phyloP scores from a whole-genome alignment of 1,139 yeast genomes.

The Geotrichum bryndzae region DNA sequence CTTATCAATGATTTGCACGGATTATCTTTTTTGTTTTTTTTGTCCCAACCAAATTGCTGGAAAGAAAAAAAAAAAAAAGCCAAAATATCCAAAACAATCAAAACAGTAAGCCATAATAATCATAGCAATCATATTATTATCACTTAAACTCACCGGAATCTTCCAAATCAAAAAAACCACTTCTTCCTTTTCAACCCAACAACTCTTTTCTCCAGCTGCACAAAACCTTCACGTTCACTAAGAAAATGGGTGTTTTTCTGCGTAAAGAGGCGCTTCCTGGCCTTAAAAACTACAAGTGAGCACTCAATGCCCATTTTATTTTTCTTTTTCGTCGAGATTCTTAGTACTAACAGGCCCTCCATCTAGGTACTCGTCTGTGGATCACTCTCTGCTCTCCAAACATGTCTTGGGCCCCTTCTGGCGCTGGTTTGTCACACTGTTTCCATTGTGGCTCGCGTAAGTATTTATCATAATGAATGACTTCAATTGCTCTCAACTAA shows the following conservation, averaged over 20 bases:
- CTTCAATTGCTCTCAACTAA: background rate
- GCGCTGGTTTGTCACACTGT: slow-evolving; percentile 58
- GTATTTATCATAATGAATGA: slow-evolving; percentile 13
- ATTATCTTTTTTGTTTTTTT: background rate
- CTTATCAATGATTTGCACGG: background rate
- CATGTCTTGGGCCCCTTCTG: slow-evolving; percentile 72
- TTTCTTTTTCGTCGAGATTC: background rate
- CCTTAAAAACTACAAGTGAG: slow-evolving; percentile 61
- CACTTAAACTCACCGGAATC: no score
- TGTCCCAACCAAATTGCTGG: background rate
- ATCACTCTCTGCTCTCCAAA: slow-evolving; percentile 71
- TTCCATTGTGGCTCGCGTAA: slow-evolving; percentile 76
- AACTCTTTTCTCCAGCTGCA: background rate
- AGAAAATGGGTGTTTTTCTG: slow-evolving; percentile 64
- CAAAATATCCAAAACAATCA: background rate
- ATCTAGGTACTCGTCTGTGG: slow-evolving; percentile 58
- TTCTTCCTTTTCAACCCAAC: background rate
- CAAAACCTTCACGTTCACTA: background rate
- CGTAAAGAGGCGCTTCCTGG: slow-evolving; percentile 56
- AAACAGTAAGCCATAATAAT: background rate
- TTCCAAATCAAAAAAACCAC: no score
- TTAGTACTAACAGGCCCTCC: background rate
- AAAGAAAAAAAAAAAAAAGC: background rate
- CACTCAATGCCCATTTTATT: slow-evolving; percentile 19
- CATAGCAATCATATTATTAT: no score